Percentiles rank a stretch among this genome's conserved stretches.
Evolutionary conservation across 192 early-diverging fungal genomes (phyloP).

Genomic region (Podila epicladia): DNA sequence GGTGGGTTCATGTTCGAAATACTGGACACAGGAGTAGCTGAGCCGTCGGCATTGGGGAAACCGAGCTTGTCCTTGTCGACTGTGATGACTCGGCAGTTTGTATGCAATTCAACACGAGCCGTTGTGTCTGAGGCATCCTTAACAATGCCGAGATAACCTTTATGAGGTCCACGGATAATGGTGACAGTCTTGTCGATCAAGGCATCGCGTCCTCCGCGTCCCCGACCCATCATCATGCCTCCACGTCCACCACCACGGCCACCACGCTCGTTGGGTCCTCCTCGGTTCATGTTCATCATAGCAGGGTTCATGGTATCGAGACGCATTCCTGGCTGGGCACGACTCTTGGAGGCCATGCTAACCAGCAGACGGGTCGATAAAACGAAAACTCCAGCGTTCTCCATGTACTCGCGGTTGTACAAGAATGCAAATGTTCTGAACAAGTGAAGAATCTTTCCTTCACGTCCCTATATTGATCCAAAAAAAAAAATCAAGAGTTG

Average conservation of each 20-base stretch:
- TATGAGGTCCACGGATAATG: conserved; percentile 89
- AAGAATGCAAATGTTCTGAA: conserved; percentile 86
- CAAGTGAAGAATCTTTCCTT: conserved; percentile 84
- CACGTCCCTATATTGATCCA: conserved; percentile 44
- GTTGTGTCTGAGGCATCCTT: conserved; percentile 80
- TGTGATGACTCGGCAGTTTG: conserved; percentile 82
- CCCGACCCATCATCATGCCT: conserved; percentile 60
- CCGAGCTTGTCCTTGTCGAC: conserved; percentile 82
- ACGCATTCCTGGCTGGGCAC: conserved; percentile 49
- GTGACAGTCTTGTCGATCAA: conserved; percentile 83
- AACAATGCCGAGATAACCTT: conserved; percentile 97
- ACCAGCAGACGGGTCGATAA: conserved; percentile 71
- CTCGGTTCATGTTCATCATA: conserved; percentile 48
- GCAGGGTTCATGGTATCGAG: conserved; percentile 54
- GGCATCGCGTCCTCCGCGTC: conserved; percentile 61
- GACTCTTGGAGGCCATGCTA: conserved; percentile 58
- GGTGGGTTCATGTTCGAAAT: conserved; percentile 61
- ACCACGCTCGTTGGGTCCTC: conserved; percentile 53
- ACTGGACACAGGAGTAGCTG: conserved; percentile 45
- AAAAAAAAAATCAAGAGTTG: background rate
- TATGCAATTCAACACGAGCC: conserved; percentile 94
- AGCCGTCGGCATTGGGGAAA: conserved; percentile 62
- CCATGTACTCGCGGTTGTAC: conserved; percentile 74
- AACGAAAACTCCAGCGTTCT: conserved; percentile 84
- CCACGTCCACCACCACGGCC: conserved; percentile 52